Percentiles rank a stretch among this genome's conserved stretches.
These are phyloP conservation scores for Yarrowia porcina DNA, from an alignment of 805 yeast genomes.

Conservation along the genomic window DNA sequence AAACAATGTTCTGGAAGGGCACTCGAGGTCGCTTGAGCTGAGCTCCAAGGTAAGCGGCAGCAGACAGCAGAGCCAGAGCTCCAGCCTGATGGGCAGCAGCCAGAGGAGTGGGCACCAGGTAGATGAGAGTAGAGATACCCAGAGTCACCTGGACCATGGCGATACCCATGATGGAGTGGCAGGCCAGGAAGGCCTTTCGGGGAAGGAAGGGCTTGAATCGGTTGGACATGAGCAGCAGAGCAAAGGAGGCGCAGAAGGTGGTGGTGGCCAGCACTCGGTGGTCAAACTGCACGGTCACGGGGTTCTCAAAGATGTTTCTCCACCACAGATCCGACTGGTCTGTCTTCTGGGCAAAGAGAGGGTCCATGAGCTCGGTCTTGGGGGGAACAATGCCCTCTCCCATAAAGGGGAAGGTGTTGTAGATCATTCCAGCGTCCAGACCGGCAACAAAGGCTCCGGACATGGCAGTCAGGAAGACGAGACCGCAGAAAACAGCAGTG, in stretches of 20 bases:
- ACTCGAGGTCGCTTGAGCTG: conserved; percentile 58
- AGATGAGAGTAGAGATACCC: conserved; percentile 82
- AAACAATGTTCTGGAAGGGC: conserved; percentile 23
- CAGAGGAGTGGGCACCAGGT: conserved; percentile 84
- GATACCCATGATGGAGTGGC: conserved; percentile 74
- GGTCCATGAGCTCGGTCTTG: conserved; percentile 70
- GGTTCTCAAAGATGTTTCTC: conserved; percentile 93
- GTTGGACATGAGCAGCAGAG: conserved; percentile 64
- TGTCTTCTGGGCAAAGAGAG: conserved; percentile 60
- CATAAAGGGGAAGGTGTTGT: conserved; percentile 96
- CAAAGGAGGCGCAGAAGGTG: conserved; percentile 69
- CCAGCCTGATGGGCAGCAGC: conserved; percentile 98
- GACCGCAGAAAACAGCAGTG: conserved; percentile 55
- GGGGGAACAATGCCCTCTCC: conserved; percentile 73
- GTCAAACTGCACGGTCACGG: conserved; percentile 88
- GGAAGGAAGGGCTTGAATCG: conserved; percentile 57
- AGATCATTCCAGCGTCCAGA: conserved; percentile 92
- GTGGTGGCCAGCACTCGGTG: conserved; percentile 84
- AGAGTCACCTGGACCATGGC: conserved; percentile 78
- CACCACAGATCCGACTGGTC: conserved; percentile 76
- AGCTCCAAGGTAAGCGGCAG: conserved; percentile 61
- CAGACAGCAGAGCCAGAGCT: conserved; percentile 81
- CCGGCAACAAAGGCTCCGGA: conserved; percentile 99
- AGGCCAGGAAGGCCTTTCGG: conserved; percentile 50
- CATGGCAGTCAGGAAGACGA: conserved; percentile 89